A percentile compares a stretch with the other conserved stretches of the same genome.
Conservation (phyloP, 371 early-diverging fungal genomes). For the Lichtheimia ornata region DNA sequence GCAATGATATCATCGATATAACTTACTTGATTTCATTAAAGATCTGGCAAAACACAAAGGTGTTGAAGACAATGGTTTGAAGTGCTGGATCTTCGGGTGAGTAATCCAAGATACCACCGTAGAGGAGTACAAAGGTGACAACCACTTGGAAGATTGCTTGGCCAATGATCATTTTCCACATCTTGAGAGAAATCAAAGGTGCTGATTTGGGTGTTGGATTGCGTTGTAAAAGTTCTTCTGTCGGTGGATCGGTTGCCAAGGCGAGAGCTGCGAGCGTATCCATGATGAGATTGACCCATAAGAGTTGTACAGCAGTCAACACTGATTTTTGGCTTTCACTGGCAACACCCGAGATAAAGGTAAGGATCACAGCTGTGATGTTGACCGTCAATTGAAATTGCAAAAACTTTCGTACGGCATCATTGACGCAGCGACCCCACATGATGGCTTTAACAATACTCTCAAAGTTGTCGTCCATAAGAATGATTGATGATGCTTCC, state of each 20-base stretch:
- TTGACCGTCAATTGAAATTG: slow-evolving; percentile 85
- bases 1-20: neutral
- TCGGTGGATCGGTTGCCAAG: slow-evolving; percentile 77
- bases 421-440: slow-evolving; percentile 83
- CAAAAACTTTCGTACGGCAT: slow-evolving; percentile 78
- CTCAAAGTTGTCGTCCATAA: slow-evolving; percentile 82
- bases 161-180: slow-evolving; percentile 79
- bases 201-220: slow-evolving; percentile 62
- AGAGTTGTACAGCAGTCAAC: slow-evolving; percentile 73
- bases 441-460: slow-evolving; percentile 75
- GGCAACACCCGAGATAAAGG: slow-evolving; percentile 64
- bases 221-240: slow-evolving; percentile 60
- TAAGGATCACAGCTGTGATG: slow-evolving; percentile 68
- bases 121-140: slow-evolving; percentile 56
- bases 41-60: slow-evolving; percentile 80
- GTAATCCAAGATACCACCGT: slow-evolving; percentile 33
- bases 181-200: slow-evolving; percentile 63
- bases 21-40: slow-evolving; percentile 73
- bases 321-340: slow-evolving; percentile 49
- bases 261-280: slow-evolving; percentile 81
- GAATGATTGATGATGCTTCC: slow-evolving; percentile 77
- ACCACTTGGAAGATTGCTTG: slow-evolving; percentile 65
- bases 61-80: slow-evolving; percentile 71
- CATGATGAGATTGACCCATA: slow-evolving; percentile 87
- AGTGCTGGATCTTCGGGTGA: slow-evolving; percentile 35